Base-by-base conservation (phyloP, 495 filamentous ascomycete genomes). In the Penicillium verhagenii region DNA sequence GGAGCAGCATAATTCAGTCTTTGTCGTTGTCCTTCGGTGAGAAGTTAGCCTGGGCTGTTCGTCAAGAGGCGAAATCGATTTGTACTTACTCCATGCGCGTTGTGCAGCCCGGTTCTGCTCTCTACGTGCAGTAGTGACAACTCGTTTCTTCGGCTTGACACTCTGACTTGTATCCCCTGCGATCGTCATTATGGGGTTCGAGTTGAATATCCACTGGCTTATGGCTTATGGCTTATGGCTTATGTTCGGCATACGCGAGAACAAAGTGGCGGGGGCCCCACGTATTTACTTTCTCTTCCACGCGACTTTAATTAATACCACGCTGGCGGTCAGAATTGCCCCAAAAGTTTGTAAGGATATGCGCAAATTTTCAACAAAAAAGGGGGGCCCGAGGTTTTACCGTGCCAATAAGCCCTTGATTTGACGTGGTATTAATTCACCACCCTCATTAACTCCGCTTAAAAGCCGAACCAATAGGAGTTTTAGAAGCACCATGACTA, bases 91-190 rank as follows among this genome's bases (percentile, higher is more conserved):
- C 45, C 70, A 78, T 6, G 64, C 60, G 51, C 63, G 63, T 53
- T 78, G 75, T n/a, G 72, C 70, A 16, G 67, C 49, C 21, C 65
- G 56, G 31, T 78, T 78, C 52, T 76, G 73, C 33, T 72, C 67
- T 58, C 66, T 69, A 7, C 73, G 65, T 26, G 75, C 73, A 11
- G 59, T 57, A 3, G 75, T 78, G 31, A 76, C 57, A n/a, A 69
- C 53, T 14, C 75, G 66, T 55, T 69, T 73, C 18, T 35, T 47
- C 16, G 33, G 35, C 19, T 46, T 16, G 21, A 5, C 6, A 7
- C 28, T 14, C 23, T 11, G 18, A 9, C 1, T 28, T 7, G 4
- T 21, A 13, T 21, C 21, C 21, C 18, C 38, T 43, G 20, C 3
- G 7, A 10, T 9, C 0, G 39, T 3, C 39, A 43, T 43, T 3